Percentiles rank a stretch among this genome's conserved stretches.
Conservation (phyloP, 148 eudicot genomes). For the Fagopyrum esculentum region DNA sequence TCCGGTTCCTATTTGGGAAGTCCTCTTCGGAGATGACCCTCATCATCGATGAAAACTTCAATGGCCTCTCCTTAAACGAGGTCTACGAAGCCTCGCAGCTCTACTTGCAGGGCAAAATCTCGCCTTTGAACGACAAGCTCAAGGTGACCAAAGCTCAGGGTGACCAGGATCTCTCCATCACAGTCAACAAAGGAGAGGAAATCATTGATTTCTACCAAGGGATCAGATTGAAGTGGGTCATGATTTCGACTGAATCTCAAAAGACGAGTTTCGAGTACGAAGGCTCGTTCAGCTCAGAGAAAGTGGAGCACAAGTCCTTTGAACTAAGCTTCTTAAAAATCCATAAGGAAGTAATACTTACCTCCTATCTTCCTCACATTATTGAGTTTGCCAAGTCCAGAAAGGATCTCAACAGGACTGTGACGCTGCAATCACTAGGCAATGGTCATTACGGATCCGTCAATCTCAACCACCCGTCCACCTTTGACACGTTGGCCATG, state of each 20-base stretch:
- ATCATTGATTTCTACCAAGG: constrained; percentile 15
- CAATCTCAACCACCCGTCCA: constrained; percentile 37
- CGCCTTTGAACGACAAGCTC: constrained; percentile 11
- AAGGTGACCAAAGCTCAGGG: constrained; percentile 12
- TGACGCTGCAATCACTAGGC: too few relatives aligned
- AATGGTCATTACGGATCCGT: background rate
- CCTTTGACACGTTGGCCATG: constrained; percentile 26
- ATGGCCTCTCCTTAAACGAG: constrained; percentile 11
- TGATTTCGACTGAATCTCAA: constrained; percentile 1
- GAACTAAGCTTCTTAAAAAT: too few relatives aligned
- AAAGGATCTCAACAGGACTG: too few relatives aligned
- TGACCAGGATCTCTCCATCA: constrained; percentile 4
- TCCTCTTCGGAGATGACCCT: constrained; percentile 3
- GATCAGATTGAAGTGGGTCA: background rate
- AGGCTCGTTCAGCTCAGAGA: constrained; percentile 1
- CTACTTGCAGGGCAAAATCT: constrained; percentile 13
- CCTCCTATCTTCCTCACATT: too few relatives aligned
- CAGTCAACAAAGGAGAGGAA: constrained; percentile 15
- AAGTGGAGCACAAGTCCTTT: too few relatives aligned
- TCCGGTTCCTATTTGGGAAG: background rate
- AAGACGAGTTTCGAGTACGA: background rate
- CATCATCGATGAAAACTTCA: constrained; percentile 10
- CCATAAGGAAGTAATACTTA: too few relatives aligned
- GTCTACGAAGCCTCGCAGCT: constrained; percentile 12
- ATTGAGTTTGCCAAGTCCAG: too few relatives aligned